Evolutionary conservation across 2,329 filamentous ascomycete genomes (phyloP).

Genomic region (Ophiocordyceps camponoti-rufipedis): DNA sequence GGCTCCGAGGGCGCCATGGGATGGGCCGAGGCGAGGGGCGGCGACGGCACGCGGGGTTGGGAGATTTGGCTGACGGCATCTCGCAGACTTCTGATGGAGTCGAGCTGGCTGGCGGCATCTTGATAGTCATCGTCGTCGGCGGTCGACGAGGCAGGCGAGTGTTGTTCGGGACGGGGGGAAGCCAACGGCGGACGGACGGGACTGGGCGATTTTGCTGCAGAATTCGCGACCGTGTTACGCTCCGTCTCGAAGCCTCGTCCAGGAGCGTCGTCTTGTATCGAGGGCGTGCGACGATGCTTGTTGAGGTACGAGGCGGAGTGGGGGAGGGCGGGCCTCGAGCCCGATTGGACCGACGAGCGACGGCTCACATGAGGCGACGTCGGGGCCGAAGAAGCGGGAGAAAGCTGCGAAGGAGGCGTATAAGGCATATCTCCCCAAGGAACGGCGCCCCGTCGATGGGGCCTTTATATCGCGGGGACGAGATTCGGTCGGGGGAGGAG

Average conservation of each 20-base stretch:
- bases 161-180: slow-evolving; percentile 51
- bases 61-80: slow-evolving; percentile 70
- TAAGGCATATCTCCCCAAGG: slow-evolving; percentile 54
- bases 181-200: slow-evolving; percentile 48
- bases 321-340: slow-evolving; percentile 34
- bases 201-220: slow-evolving; percentile 51
- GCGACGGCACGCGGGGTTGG: slow-evolving; percentile 23
- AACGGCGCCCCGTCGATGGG: slow-evolving; percentile 5
- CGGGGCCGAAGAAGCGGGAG: slow-evolving; percentile 39
- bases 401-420: slow-evolving; percentile 57
- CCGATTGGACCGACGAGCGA: slow-evolving; percentile 35
- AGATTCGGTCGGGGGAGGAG: not conserved
- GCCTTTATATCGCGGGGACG: not conserved
- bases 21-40: slow-evolving; percentile 22
- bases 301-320: slow-evolving; percentile 48
- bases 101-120: slow-evolving; percentile 26
- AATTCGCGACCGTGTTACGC: slow-evolving; percentile 22
- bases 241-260: slow-evolving; percentile 7
- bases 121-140: slow-evolving; percentile 70
- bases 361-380: slow-evolving; percentile 39
- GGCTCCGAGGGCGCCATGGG: not conserved
- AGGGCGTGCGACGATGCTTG: slow-evolving; percentile 41
- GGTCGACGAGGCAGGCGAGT: slow-evolving; percentile 69
- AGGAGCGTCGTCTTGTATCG: slow-evolving; percentile 14
- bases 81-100: slow-evolving; percentile 50